Evolutionary conservation across 331 rosid genomes (phyloP), one percentile per base, ranked within the genome.

Genomic region (Pyracantha coccinea): DNA sequence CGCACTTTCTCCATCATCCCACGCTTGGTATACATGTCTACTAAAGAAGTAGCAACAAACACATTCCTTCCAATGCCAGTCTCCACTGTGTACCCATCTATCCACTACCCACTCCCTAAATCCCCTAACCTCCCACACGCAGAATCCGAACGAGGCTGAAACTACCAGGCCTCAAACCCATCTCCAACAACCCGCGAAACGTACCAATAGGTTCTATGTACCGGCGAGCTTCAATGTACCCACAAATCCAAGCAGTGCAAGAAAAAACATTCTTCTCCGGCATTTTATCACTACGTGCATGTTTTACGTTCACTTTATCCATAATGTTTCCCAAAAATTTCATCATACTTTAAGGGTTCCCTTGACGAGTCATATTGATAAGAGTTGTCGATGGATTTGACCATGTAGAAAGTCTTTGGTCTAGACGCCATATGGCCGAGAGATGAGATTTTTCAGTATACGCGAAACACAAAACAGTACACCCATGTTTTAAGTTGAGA

Each of bases 171-270:
- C 62, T 85, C 85, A 90, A 41, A 72, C 90, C 89, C 89, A 78
- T 86, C 79, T 85, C 88, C 81, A 88, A 45, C 32, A 77, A 82
- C 66, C 71, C 76, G 29, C 84, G 57, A 71, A 88, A 90, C 83
- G 81, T 76, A 38, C 74, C 77, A 72, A 88, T 75, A 3, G 90
- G 91, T 45, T 88, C 90, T 8, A 59, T 61, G 68, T 12, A 86
- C 45, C 32, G 60, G 5, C 90, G 81, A 33, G 55, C 84, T 29
- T 68, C 81, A 77, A 82, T 80, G 59, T 77, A 88, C 69, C 89
- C 96, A 38, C 90, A 78, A 66, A 90, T 85, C 13, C 88, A 77
- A 2, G 91, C 88, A 10, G 96, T 88, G 91, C 93, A 88, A 79
- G 91, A 86, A 13, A 86, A 88, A 62, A 86, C 82, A 80, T 86